Evolutionary conservation across 2,329 filamentous ascomycete genomes (phyloP).

Genomic region (Reticulascus tulasneorum): DNA sequence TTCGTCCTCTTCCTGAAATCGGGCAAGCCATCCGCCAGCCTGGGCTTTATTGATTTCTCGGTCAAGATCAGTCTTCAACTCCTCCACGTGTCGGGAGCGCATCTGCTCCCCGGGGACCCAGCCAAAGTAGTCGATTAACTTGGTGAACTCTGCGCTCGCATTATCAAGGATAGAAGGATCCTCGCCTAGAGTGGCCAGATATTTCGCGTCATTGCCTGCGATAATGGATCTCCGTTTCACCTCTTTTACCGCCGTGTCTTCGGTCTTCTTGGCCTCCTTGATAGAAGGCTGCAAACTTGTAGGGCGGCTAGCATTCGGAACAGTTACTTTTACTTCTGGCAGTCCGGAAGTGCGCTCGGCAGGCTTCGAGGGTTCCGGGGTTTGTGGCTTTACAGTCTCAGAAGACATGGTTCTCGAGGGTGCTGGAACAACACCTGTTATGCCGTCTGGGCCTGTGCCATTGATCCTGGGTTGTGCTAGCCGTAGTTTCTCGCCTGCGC

Average conservation of each 20-base stretch:
- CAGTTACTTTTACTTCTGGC: conserved; percentile 57
- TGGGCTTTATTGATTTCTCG: conserved; percentile 87
- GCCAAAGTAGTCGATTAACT: conserved; percentile 79
- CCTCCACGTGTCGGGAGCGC: conserved; percentile 70
- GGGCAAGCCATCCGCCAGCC: conserved; percentile 86
- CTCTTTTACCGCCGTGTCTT: conserved; percentile 33
- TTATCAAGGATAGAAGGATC: conserved; percentile 73
- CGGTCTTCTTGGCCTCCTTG: conserved; percentile 25
- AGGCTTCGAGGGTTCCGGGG: conserved; percentile 22
- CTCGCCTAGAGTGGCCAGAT: conserved; percentile 72
- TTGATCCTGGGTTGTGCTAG: conserved; percentile 57
- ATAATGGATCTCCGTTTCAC: conserved; percentile 57
- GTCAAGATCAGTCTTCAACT: conserved; percentile 77
- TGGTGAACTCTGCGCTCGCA: conserved; percentile 74
- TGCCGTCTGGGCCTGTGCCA: conserved; percentile 56
- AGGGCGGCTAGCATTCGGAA: conserved; percentile 37
- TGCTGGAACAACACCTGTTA: conserved; percentile 81
- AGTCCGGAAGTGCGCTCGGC: conserved; percentile 33
- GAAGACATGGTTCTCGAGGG: conserved; percentile 49
- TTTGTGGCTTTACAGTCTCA: conserved; percentile 29
- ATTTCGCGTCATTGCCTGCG: conserved; percentile 72
- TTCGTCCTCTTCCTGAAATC: conserved; percentile 82
- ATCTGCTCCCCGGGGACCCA: conserved; percentile 77
- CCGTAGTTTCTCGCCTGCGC: conserved; percentile 75
- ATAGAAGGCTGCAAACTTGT: conserved; percentile 34